phyloP scores from a whole-genome alignment of 2,329 filamentous ascomycete species.

The Colletotrichum viniferum region DNA sequence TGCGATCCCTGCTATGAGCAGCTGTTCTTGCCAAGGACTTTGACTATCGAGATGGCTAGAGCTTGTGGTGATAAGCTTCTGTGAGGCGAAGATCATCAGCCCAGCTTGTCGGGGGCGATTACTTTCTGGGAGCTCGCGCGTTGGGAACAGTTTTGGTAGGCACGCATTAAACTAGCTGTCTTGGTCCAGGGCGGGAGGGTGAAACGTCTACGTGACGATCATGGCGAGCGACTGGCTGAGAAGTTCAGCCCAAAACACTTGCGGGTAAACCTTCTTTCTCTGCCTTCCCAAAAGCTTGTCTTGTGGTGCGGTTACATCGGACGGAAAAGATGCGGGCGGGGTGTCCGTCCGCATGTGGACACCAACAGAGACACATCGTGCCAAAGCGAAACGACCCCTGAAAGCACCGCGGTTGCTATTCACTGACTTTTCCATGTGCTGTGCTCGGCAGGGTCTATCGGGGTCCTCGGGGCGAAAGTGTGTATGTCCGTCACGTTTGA shows the following conservation, averaged over 20 bases:
- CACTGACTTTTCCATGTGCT: not conserved
- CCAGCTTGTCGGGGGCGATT: not conserved
- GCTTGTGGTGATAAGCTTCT: not conserved
- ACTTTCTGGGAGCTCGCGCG: not conserved
- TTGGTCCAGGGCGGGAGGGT: not conserved
- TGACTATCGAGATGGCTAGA: not conserved
- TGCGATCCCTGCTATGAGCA: not conserved
- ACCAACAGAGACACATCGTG: not conserved
- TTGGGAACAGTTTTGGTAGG: not conserved
- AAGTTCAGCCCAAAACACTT: constrained; percentile 6
- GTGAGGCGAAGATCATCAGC: not conserved
- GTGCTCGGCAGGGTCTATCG: not conserved
- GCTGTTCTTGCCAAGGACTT: not conserved
- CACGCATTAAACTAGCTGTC: not conserved
- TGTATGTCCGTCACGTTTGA: not conserved
- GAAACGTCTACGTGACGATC: constrained; percentile 10
- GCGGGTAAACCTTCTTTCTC: constrained; percentile 9
- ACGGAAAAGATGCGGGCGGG: not conserved
- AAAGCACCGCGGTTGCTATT: not conserved
- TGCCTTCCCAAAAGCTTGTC: not conserved
- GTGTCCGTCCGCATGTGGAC: not conserved
- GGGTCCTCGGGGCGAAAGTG: not conserved
- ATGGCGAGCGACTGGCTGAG: not conserved
- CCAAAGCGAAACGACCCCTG: not conserved
- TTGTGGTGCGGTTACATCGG: not conserved